These are phyloP conservation scores for Nymphaea colorata DNA, from an alignment of 164 flowering plant species.

Conservation along the genomic window DNA sequence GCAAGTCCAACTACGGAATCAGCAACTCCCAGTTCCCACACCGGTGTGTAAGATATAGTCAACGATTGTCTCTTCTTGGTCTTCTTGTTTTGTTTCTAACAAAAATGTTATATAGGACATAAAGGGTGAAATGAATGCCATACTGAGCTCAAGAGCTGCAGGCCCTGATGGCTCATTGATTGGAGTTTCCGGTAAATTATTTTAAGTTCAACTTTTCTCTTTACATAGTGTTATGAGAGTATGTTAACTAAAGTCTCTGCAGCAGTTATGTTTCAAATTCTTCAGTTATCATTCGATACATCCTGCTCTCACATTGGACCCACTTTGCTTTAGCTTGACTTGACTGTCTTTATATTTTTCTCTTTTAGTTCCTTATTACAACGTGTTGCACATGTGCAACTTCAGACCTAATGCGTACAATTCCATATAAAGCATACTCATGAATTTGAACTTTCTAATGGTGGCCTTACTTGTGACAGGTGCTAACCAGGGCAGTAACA, in stretches of 20 bases:
- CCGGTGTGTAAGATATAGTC: slow-evolving; percentile 28
- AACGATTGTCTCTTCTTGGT: not conserved
- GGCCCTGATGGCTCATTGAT: slow-evolving; percentile 68
- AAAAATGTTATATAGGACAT: slow-evolving; percentile 37
- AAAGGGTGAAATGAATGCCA: slow-evolving; percentile 53
- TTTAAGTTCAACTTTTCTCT: no score
- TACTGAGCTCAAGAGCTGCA: slow-evolving; percentile 50
- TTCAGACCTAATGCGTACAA: no score
- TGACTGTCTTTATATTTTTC: no score
- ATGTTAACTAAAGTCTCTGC: no score
- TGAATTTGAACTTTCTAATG: not conserved
- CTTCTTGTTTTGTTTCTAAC: not conserved
- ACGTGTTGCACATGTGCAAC: no score
- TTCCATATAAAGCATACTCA: not conserved
- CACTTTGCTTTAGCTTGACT: no score
- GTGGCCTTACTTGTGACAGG: slow-evolving; percentile 27
- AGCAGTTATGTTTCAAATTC: no score
- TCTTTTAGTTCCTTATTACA: no score
- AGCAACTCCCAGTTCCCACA: slow-evolving; percentile 67
- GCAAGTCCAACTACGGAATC: slow-evolving; percentile 83
- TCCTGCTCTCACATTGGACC: no score
- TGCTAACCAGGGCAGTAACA: slow-evolving; percentile 81
- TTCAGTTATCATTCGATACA: no score
- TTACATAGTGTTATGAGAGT: no score
- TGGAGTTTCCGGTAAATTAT: slow-evolving; percentile 59